Percentiles rank a stretch among this genome's conserved stretches.
Evolutionary conservation across 2,329 filamentous ascomycete genomes (phyloP).

Genomic region (Elsinoe necatrix): DNA sequence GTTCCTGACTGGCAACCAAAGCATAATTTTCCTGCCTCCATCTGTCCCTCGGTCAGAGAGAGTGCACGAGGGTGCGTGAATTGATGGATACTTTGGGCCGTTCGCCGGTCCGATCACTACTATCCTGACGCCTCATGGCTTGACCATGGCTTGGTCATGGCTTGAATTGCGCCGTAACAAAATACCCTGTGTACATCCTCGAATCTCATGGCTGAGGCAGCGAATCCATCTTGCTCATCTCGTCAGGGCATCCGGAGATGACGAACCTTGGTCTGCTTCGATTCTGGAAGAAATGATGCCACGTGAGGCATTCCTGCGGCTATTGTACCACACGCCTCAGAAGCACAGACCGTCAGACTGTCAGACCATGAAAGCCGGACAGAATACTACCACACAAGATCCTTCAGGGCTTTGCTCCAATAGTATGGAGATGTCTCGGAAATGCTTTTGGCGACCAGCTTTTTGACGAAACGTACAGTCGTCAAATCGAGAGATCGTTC

Average conservation of each 20-base stretch:
- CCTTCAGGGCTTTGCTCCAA: background rate
- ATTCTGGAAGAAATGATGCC: constrained; percentile 9
- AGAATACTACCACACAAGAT: background rate
- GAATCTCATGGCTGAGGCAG: background rate
- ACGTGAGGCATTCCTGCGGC: constrained; percentile 1
- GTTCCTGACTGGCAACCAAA: constrained; percentile 1
- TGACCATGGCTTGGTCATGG: background rate
- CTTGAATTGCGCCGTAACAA: background rate
- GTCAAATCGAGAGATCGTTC: constrained; percentile 8
- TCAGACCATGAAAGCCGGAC: background rate
- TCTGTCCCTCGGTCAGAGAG: background rate
- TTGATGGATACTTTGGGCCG: background rate
- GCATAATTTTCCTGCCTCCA: background rate
- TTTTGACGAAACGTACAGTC: background rate
- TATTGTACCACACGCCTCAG: background rate
- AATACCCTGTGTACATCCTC: constrained; percentile 1
- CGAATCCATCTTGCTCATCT: background rate
- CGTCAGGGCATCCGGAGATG: background rate
- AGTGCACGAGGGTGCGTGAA: background rate
- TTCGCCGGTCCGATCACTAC: background rate
- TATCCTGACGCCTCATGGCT: background rate
- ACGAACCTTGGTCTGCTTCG: background rate
- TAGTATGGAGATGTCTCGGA: constrained; percentile 11
- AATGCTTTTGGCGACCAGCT: constrained; percentile 6
- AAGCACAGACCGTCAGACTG: constrained; percentile 1